Conservation (phyloP, 805 yeast species). For the Metschnikowia proteae region DNA sequence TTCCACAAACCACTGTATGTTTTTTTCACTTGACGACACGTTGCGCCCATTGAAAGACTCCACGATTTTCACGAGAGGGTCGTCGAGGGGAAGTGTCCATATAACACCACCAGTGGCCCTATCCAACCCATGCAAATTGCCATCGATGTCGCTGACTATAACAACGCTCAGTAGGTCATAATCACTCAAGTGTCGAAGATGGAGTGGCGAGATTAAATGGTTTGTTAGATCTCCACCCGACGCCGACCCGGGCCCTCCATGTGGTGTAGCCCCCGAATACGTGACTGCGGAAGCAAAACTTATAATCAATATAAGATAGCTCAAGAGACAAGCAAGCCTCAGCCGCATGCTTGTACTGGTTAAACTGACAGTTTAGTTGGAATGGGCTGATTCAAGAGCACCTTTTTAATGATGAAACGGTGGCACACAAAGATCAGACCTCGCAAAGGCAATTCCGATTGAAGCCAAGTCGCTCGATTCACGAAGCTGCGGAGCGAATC, state of each 20-base stretch:
- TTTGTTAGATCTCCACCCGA: background rate
- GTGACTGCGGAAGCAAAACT: background rate
- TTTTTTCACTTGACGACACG: conserved; percentile 18
- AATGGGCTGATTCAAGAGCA: background rate
- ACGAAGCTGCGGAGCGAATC: no score
- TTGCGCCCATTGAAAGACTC: conserved; percentile 7
- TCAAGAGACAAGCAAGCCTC: background rate
- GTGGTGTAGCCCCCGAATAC: background rate
- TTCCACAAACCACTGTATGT: conserved; percentile 79
- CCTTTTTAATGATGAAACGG: background rate
- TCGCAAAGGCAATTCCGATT: no score
- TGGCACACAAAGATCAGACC: background rate
- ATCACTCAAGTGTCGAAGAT: conserved; percentile 39
- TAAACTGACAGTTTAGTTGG: background rate
- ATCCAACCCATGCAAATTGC: conserved; percentile 76
- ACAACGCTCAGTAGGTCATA: conserved; percentile 56
- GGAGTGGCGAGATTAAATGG: conserved; percentile 31
- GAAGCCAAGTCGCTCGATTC: no score
- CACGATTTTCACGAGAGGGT: conserved; percentile 53
- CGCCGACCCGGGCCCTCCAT: background rate
- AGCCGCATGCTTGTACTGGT: background rate
- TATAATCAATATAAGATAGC: background rate
- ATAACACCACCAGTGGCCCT: conserved; percentile 68
- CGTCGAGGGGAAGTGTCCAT: conserved; percentile 72
- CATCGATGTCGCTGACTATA: conserved; percentile 79